Evolutionary conservation across 768 basidiomycete species (phyloP), one percentile per base, ranked within the genome.

Genomic region (Trametes maxima): DNA sequence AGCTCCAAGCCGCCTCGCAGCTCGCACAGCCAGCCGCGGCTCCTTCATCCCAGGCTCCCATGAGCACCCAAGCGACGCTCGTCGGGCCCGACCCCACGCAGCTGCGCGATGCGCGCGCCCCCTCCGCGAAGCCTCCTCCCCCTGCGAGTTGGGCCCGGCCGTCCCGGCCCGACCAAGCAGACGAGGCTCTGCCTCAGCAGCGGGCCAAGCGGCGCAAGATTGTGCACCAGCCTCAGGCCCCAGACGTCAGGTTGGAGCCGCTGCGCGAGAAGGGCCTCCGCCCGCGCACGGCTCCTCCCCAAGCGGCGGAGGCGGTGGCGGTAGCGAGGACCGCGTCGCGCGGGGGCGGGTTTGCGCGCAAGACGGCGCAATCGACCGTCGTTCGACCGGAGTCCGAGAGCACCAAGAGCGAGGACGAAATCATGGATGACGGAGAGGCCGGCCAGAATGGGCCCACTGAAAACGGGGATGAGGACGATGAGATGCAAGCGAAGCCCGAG

Each of bases 61-160:
- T 58, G 59, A 61, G 59, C 46, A 54, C 64, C 2, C 64, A 65
- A 17, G 64, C 56, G 17, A 65, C 64, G 2, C 56, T 65, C n/a
- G 64, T 65, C 28, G 58, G 54, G 2, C 51, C 62, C 2, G 57
- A 50, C 2, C 57, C 62, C 13, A 59, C 57, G 7, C 63, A 55
- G 36, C 49, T 50, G 22, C 63, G 57, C 8, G 46, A 48, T 14
- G 53, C 37, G 14, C 21, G 36, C 17, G 13, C 45, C 6, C 44
- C 55, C 5, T 50, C 59, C n/a, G 45, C 45, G 19, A 65, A 40
- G 42, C 50, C 25, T 1, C 45, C 42, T 25, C 28, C 37, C 2
- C 1, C 37, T 8, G 28, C 3, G 28, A 33, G 28, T 33, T 8
- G 28, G 28, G n/a, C n/a, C n/a, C n/a, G 8, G 28, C 8, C 28